Base-by-base conservation (phyloP, 805 yeast species). In the Yamadazyma phyllophila region DNA sequence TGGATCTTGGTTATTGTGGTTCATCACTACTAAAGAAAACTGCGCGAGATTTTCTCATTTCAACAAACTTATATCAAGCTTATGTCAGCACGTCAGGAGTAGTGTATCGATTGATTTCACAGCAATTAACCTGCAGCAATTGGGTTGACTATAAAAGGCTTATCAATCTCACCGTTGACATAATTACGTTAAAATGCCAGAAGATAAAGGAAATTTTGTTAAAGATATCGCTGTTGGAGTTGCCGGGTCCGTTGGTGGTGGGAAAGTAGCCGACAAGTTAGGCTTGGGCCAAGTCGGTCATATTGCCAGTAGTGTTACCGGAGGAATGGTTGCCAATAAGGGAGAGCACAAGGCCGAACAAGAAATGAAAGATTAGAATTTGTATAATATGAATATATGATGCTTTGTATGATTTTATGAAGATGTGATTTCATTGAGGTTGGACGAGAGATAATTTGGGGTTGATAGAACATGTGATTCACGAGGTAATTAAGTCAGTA, bases 181-280 rank as follows among this genome's bases (percentile, higher is more conserved):
- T 10, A 24, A 3, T 36, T 26, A 36, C 15, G 17, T 35, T 26
- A 41, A 36, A 17, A 50, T 47, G 51, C 36, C 48, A 31, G 54
- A 43, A 17, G 54, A 36, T 40, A 48, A 48, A 45, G 38, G 39
- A 40, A 50, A 61, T 40, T 56, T 59, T 16, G 64, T 52, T 39
- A 67, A 67, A 49, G 56, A 64, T 54, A 65, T 67, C 42, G 70
- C 63, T 6, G 67, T 61, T 15, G 57, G 65, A 3, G 66, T 67
- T 31, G 70, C 61, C 4, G 73, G 73, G 4, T 65, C 70, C n/a
- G n/a, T 67, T 14, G 69, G 61, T 4, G 73, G 68, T n/a, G 63
- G 62, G 54, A 65, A 65, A 54, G 62, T 63, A 7, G 73, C 73
- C 14, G 70, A 67, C 46, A 58, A 56, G 39, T 53, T 63, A 16